Evolutionary conservation across 805 yeast species (phyloP), one percentile per base, ranked within the genome.

Genomic region (Yamadazyma endophytica): DNA sequence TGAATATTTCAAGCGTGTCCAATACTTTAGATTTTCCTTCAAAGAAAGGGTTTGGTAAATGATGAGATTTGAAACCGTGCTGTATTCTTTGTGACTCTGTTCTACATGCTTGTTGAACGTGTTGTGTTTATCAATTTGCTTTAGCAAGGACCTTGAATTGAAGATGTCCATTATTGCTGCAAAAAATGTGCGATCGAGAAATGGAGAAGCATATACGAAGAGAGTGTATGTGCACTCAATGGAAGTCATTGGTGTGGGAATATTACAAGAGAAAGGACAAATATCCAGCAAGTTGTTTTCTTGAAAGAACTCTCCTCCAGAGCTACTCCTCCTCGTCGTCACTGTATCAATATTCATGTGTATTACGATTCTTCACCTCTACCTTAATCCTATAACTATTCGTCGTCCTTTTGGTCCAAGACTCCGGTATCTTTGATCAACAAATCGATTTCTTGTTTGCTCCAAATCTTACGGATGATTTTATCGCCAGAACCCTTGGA

Each of bases 351-450:
- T n/a, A n/a, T n/a, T n/a, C n/a, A n/a, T n/a, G n/a, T n/a, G n/a
- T n/a, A n/a, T n/a, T n/a, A n/a, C n/a, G n/a, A n/a, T n/a, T n/a
- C n/a, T n/a, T n/a, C n/a, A n/a, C n/a, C n/a, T n/a, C n/a, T n/a
- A n/a, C n/a, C n/a, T 17, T n/a, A 7, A 19, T 7, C 19, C 24
- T 18, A n/a, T n/a, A 30, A 24, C 39, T 47, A 52, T 26, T 58
- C 62, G 24, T 56, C 63, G 27, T 53, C 61, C 35, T 50, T 50
- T 19, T 50, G 53, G 21, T 77, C 75, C 38, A 78, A 71, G 24
- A 87, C 75, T 2, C 92, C 95, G 24, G 79, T 61, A 41, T 76
- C 79, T 49, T 77, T 77, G 49, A 92, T 72, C 51, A 90, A 65
- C 29, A 56, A 64, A 42, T 86, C 89, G 41, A 92, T 79, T 43